Base-by-base conservation (phyloP, 2,329 filamentous ascomycete genomes). In the Xylaria sp. region DNA sequence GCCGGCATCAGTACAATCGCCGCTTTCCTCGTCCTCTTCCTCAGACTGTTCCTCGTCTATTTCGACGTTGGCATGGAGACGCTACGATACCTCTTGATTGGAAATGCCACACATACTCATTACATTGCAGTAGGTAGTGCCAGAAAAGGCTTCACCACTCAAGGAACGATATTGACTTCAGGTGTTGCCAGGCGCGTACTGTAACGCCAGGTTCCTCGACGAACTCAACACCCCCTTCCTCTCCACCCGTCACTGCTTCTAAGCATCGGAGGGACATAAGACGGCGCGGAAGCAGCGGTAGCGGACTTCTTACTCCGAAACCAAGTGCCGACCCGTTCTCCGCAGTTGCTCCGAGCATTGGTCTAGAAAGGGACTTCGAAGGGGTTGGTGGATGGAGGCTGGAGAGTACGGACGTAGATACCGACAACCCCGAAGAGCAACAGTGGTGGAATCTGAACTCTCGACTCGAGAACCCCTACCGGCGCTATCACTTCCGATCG, bases 1-100 rank as follows among this genome's bases (percentile, higher is more conserved):
- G 90, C 90, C 62, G 86, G 85, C 71, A 80, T 91, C 71, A 92
- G 90, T 39, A 89, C 90, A 64, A 85, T 84, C 4, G 73, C 91
- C 57, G 89, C 90, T 48, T 87, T 90, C 72, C 82, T 86, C 46
- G 83, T 91, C 44, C 85, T 92, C 58, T 84, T 88, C 75, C 80
- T 90, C 70, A 86, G 90, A 28, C 85, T 90, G 28, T 81, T 86
- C 55, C 76, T 91, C 61, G 86, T 91, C 65, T 92, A 91, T 76
- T 80, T 91, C 69, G 89, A 92, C 75, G 82, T 92, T 61, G 86
- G 83, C 52, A 78, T 88, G 23, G 87, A 87, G 8, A 81, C 91
- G 3, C 76, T 91, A 1, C 85, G 86, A 6, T 86, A 87, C 62
- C 86, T 87, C 69, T 78, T 91, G 34, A 80, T 82, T 63, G 81